Percentiles rank a stretch among this genome's conserved stretches.
These are phyloP conservation scores for Zopfia rhizophila DNA, from an alignment of 2,329 filamentous ascomycete genomes.

Conservation along the genomic window DNA sequence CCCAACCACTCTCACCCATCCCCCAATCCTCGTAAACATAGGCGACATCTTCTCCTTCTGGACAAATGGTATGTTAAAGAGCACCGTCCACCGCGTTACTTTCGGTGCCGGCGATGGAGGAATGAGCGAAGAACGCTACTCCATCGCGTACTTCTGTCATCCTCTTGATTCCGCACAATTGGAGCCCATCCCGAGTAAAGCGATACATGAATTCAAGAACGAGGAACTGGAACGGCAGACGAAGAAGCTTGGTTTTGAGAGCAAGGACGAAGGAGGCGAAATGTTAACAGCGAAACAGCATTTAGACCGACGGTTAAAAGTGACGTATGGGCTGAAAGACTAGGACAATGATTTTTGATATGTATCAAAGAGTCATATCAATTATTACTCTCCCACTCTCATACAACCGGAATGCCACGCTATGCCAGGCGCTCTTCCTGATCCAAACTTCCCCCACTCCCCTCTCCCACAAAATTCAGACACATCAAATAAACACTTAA, in stretches of 20 bases:
- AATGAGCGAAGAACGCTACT: conserved; percentile 60
- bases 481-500: too few species aligned
- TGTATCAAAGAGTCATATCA: conserved; percentile 1
- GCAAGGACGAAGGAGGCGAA: conserved; percentile 47
- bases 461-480: not conserved
- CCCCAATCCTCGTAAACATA: conserved; percentile 69
- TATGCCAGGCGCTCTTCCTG: conserved; percentile 25
- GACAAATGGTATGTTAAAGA: conserved; percentile 88
- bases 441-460: conserved; percentile 7
- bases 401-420: conserved; percentile 17
- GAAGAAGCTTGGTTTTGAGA: conserved; percentile 56
- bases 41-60: conserved; percentile 82
- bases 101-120: conserved; percentile 61
- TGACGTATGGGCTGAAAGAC: conserved; percentile 63
- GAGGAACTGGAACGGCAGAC: conserved; percentile 47
- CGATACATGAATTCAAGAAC: conserved; percentile 57
- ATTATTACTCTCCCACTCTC: too few species aligned
- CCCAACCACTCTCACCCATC: conserved; percentile 69
- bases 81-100: conserved; percentile 88
- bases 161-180: conserved; percentile 66
- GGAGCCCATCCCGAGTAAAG: conserved; percentile 64
- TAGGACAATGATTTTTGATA: too few species aligned
- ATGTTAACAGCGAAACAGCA: conserved; percentile 68
- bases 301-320: conserved; percentile 65
- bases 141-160: conserved; percentile 72